Percentiles rank a stretch among this genome's conserved stretches.
Conservation (phyloP, 306 rosid species). For the Castanopsis chinensis region DNA sequence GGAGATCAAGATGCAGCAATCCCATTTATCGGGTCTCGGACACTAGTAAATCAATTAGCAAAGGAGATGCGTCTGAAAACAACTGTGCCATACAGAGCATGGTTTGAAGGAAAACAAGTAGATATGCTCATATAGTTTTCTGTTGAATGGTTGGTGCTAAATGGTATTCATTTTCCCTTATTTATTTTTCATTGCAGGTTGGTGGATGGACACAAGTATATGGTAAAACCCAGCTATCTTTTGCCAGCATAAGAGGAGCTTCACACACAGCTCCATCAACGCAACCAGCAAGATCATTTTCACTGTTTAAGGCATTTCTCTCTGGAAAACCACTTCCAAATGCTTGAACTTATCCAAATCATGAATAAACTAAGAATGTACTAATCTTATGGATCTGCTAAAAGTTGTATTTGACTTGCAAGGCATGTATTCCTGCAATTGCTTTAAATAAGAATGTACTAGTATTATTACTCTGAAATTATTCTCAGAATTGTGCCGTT, state of each 20-base stretch:
- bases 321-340: constrained; percentile 28
- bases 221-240: constrained; percentile 18
- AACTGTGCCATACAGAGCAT: constrained; percentile 27
- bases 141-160: neutral
- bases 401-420: too few relatives aligned
- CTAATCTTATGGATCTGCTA: too few relatives aligned
- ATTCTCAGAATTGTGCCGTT: too few relatives aligned
- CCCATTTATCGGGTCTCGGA: constrained; percentile 46
- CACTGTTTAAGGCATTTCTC: constrained; percentile 21
- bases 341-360: neutral
- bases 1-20: constrained; percentile 44
- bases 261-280: constrained; percentile 23
- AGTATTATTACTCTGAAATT: neutral
- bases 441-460: neutral
- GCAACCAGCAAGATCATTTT: constrained; percentile 29
- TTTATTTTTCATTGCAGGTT: constrained; percentile 11
- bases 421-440: too few relatives aligned
- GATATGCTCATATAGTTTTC: neutral
- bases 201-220: constrained; percentile 39
- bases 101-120: constrained; percentile 42
- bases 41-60: constrained; percentile 39
- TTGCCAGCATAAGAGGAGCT: constrained; percentile 31
- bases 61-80: constrained; percentile 24
- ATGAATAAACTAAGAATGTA: neutral
- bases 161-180: neutral